Conservation (phyloP, 768 basidiomycete genomes). For the Amanita exitialis region DNA sequence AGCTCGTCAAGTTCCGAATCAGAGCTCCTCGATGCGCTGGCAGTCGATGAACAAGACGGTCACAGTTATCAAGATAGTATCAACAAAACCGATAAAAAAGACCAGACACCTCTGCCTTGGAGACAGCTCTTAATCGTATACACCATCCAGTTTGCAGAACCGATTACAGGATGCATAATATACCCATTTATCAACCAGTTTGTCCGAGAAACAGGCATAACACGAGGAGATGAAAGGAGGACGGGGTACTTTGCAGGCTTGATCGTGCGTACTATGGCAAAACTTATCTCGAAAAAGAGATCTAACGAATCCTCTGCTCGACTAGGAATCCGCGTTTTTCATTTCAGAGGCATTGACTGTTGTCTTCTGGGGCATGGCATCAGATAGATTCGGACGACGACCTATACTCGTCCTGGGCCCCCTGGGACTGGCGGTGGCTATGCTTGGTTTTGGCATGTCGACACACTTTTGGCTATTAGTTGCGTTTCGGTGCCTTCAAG, state of each 20-base stretch:
- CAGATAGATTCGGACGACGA: constrained; percentile 32
- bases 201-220: constrained; percentile 24
- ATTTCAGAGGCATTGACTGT: constrained; percentile 31
- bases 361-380: constrained; percentile 34
- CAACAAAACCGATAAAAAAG: neutral
- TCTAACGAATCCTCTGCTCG: neutral
- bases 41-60: too few relatives aligned
- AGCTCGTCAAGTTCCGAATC: too few relatives aligned
- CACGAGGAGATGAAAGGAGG: constrained; percentile 24
- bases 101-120: constrained; percentile 20
- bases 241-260: constrained; percentile 32
- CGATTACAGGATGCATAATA: constrained; percentile 26
- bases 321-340: constrained; percentile 36
- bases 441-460: constrained; percentile 32
- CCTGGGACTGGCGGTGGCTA: constrained; percentile 28
- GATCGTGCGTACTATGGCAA: constrained; percentile 17
- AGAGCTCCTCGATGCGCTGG: too few relatives aligned
- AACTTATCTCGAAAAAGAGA: neutral
- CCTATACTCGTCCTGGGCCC: constrained; percentile 34
- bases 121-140: constrained; percentile 21
- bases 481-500: constrained; percentile 10
- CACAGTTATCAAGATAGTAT: too few relatives aligned
- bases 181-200: constrained; percentile 30
- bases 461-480: constrained; percentile 25
- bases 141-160: constrained; percentile 23